Conservation (phyloP, 169 alveolate species). For the Perkinsus marinus region DNA sequence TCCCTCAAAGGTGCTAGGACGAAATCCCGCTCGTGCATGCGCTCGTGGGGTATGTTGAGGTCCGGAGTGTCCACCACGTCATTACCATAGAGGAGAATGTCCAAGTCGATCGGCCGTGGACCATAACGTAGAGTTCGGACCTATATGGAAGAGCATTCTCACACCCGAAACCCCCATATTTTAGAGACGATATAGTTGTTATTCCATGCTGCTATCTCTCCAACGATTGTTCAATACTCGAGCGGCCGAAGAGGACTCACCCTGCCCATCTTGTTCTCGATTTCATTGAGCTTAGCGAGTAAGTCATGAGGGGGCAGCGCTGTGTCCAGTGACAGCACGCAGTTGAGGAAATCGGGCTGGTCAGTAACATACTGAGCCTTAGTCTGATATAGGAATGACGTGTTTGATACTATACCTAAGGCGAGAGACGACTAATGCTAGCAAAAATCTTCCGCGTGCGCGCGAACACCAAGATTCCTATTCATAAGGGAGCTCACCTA, state of each 20-base stretch:
- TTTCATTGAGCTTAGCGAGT: background rate
- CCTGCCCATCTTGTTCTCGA: conserved; percentile 9
- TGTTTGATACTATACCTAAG: background rate
- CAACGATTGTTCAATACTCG: too few relatives aligned
- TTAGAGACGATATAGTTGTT: too few relatives aligned
- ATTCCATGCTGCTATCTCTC: too few relatives aligned
- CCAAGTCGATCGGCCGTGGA: conserved; percentile 19
- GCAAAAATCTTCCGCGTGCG: too few relatives aligned
- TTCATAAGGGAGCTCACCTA: background rate
- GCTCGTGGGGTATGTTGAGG: conserved; percentile 28
- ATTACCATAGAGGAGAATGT: conserved; percentile 11
- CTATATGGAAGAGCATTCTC: background rate
- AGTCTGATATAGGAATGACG: background rate
- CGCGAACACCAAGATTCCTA: too few relatives aligned
- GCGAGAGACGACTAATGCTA: too few relatives aligned
- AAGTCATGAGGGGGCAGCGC: background rate
- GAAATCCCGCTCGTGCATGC: conserved; percentile 13
- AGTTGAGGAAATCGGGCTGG: background rate
- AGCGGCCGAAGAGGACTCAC: too few relatives aligned
- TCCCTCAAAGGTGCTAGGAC: conserved; percentile 28
- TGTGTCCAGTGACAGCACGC: background rate
- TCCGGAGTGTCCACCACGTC: background rate
- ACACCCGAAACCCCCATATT: too few relatives aligned
- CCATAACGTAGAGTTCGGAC: background rate
- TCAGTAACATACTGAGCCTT: background rate